Percentiles rank a stretch among this genome's conserved stretches.
phyloP scores from a whole-genome alignment of 495 filamentous ascomycete genomes.

The Aspergillus steynii region DNA sequence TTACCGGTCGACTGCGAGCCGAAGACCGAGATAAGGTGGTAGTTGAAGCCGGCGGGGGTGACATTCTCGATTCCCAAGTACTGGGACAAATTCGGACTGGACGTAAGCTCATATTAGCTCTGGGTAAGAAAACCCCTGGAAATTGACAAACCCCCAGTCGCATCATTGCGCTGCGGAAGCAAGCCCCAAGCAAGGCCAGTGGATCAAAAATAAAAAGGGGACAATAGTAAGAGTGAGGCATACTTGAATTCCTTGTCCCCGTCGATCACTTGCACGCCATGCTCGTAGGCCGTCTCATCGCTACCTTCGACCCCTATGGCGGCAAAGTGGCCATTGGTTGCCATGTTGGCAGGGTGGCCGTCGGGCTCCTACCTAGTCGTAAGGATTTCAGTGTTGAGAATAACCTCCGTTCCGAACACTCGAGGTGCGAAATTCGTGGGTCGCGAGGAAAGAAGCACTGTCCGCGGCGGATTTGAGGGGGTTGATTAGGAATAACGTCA shows the following conservation, averaged over 20 bases:
- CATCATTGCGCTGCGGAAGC: neutral
- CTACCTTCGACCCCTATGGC: constrained; percentile 65
- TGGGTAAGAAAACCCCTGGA: constrained; percentile 1
- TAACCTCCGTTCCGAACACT: neutral
- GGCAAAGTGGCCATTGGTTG: constrained; percentile 89
- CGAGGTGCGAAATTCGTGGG: neutral
- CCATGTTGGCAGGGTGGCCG: constrained; percentile 59
- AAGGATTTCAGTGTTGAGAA: neutral
- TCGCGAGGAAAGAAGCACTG: neutral
- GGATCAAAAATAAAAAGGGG: neutral
- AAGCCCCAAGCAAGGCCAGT: neutral
- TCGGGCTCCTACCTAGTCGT: constrained; percentile 33
- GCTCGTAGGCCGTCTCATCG: constrained; percentile 70
- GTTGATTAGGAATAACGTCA: constrained; percentile 15
- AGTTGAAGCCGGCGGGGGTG: constrained; percentile 90
- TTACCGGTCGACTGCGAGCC: constrained; percentile 98
- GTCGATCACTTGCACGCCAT: constrained; percentile 96
- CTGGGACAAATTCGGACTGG: constrained; percentile 67
- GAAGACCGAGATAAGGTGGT: constrained; percentile 98
- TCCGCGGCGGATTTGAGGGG: constrained; percentile 6
- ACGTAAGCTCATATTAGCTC: constrained; percentile 21
- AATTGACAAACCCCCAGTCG: neutral
- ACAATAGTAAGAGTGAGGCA: constrained; percentile 19
- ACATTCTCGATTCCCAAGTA: constrained; percentile 80
- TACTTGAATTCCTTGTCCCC: constrained; percentile 97